phyloP scores from a whole-genome alignment of 106 monocot species.

The Dendrobium officinale region DNA sequence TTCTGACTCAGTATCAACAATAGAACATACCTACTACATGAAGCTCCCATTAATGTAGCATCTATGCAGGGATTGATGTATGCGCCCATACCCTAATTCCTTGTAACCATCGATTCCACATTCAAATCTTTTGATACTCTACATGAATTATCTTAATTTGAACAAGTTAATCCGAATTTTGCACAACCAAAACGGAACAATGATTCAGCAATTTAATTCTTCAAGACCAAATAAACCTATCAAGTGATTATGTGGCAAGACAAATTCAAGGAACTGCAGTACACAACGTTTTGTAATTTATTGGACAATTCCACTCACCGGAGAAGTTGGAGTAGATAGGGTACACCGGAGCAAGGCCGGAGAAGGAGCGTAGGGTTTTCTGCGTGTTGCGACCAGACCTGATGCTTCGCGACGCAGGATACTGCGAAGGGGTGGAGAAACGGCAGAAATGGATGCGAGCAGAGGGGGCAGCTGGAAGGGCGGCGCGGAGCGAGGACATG shows the following conservation, averaged over 20 bases:
- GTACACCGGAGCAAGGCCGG: constrained; percentile 39
- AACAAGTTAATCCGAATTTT: background rate
- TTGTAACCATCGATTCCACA: background rate
- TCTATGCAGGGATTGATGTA: no score
- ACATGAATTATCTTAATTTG: background rate
- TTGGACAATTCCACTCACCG: constrained; percentile 22
- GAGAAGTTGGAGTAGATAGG: constrained; percentile 26
- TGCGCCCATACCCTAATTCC: background rate
- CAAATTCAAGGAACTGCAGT: background rate
- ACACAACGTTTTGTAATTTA: background rate
- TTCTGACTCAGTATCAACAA: no score
- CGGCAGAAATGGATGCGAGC: constrained; percentile 8
- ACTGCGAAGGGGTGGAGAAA: constrained; percentile 6
- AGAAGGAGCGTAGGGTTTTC: constrained; percentile 38
- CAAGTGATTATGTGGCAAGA: background rate
- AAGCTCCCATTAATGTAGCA: no score
- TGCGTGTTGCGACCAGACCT: constrained; percentile 1
- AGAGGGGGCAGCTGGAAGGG: constrained; percentile 41
- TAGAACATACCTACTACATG: no score
- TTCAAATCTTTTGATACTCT: no score
- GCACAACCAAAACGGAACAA: background rate
- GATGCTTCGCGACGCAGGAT: constrained; percentile 6
- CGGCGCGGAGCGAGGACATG: constrained; percentile 64
- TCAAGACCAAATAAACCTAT: background rate
- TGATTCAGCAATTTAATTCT: background rate